phyloP scores from a whole-genome alignment of 164 flowering plant species.

The Sedum album region DNA sequence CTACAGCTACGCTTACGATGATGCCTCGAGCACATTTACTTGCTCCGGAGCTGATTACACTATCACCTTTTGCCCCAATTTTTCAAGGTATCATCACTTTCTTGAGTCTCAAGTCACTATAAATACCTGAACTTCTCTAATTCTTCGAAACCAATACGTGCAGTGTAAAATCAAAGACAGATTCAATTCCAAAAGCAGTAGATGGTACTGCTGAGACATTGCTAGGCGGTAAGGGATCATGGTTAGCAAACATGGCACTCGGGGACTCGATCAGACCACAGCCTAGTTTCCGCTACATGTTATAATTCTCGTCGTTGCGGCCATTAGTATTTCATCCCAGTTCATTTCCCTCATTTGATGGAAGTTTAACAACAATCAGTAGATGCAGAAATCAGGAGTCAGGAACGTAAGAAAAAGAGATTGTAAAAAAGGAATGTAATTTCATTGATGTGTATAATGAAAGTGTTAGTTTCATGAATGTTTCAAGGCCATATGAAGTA shows the following conservation, averaged over 20 bases:
- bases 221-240: slow-evolving; percentile 22
- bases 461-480: not conserved
- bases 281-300: not conserved
- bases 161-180: slow-evolving; percentile 20
- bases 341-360: not conserved
- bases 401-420: not conserved
- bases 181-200: slow-evolving; percentile 11
- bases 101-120: not conserved
- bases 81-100: not conserved
- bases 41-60: slow-evolving; percentile 17
- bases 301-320: not conserved
- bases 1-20: slow-evolving; percentile 31
- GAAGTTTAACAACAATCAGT: not conserved
- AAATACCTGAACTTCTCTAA: not conserved
- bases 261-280: slow-evolving; percentile 27
- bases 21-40: slow-evolving; percentile 22
- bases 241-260: slow-evolving; percentile 43
- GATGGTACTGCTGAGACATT: not conserved
- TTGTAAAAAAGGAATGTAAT: not conserved
- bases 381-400: not conserved
- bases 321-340: slow-evolving; percentile 6
- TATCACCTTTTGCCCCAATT: slow-evolving; percentile 19
- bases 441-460: not conserved
- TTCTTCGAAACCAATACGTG: not conserved
- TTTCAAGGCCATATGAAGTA: not conserved